Conservation (phyloP, 2,329 filamentous ascomycete genomes). For the Diplodia intermedia region DNA sequence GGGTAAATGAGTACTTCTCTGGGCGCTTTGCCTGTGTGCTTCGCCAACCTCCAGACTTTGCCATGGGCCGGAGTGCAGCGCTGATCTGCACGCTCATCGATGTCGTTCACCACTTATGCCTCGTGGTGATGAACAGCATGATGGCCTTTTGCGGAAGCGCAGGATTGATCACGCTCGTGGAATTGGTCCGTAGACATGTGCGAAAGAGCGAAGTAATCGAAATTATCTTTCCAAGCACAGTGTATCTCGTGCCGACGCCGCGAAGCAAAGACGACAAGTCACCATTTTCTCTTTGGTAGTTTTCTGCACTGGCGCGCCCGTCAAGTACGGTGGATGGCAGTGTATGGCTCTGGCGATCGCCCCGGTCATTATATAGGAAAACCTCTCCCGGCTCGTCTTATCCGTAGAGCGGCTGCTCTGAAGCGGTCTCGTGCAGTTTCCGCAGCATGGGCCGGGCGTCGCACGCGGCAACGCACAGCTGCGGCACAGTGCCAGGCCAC, state of each 20-base stretch:
- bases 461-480: too few species aligned
- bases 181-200: not conserved
- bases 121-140: not conserved
- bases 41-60: not conserved
- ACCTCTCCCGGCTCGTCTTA: too few species aligned
- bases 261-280: too few species aligned
- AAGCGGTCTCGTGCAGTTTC: too few species aligned
- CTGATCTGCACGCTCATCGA: not conserved
- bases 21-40: not conserved
- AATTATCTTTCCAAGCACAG: too few species aligned
- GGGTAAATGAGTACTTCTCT: too few species aligned
- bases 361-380: not conserved
- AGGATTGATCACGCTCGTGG: rapidly evolving
- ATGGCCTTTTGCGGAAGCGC: not conserved
- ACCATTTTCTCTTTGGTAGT: too few species aligned
- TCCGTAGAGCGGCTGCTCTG: too few species aligned
- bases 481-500: too few species aligned
- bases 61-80: not conserved
- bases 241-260: too few species aligned
- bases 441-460: too few species aligned
- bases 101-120: not conserved
- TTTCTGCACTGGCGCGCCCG: not conserved
- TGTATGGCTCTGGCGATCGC: not conserved
- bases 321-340: not conserved
- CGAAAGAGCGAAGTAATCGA: not conserved